Percentiles rank a stretch among this genome's conserved stretches.
phyloP scores from a whole-genome alignment of 169 alveolate species.

The Sarcocystis neurona region DNA sequence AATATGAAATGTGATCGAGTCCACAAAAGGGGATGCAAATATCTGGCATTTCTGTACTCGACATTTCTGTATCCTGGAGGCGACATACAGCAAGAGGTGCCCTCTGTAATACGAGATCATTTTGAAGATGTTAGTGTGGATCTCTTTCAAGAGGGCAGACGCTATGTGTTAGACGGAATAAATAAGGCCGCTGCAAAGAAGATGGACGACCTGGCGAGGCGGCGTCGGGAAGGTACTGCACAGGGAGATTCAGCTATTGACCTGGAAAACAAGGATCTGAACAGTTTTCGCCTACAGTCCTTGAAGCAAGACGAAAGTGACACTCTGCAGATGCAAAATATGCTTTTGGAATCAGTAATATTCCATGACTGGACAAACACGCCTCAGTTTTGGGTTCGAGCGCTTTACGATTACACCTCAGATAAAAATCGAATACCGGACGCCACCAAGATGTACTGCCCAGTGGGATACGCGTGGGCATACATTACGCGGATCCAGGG shows the following conservation, averaged over 20 bases:
- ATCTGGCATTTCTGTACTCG: slow-evolving; percentile 17
- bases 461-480: slow-evolving; percentile 46
- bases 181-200: not conserved
- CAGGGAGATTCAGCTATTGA: slow-evolving; percentile 6
- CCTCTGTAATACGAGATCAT: not conserved
- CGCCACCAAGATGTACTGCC: slow-evolving; percentile 19
- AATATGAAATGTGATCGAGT: not conserved
- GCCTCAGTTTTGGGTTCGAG: slow-evolving; percentile 11
- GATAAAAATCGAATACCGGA: not conserved
- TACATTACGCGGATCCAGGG: slow-evolving; percentile 44
- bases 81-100: not conserved
- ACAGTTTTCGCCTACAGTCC: not conserved
- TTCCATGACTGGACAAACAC: slow-evolving; percentile 23
- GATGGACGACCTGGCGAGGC: not conserved
- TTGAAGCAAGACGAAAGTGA: slow-evolving; percentile 21
- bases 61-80: slow-evolving; percentile 28
- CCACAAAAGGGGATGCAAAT: slow-evolving; percentile 27
- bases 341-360: slow-evolving; percentile 4
- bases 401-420: not conserved
- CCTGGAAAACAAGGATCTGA: not conserved
- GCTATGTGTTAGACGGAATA: not conserved
- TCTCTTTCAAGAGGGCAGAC: not conserved
- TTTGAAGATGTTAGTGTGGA: slow-evolving; percentile 11
- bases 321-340: not conserved
- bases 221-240: not conserved